Evolutionary conservation across 495 filamentous ascomycete genomes (phyloP).

Genomic region (Podospora pseudopauciseta): DNA sequence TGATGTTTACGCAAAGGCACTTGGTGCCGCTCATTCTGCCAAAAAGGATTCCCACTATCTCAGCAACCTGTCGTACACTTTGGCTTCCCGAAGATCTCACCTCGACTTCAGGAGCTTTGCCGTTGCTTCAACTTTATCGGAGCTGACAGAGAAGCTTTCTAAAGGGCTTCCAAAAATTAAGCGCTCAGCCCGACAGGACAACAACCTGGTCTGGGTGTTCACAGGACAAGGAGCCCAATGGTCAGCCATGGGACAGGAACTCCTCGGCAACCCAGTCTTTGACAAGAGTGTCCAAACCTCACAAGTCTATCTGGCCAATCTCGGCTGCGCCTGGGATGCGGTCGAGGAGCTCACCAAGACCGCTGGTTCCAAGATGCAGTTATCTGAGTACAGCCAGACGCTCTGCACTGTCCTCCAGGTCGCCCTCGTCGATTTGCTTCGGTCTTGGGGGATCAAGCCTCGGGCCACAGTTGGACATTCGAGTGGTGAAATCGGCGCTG

Average conservation of each 20-base stretch:
- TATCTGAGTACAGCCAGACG: slow-evolving; percentile 30
- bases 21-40: background rate
- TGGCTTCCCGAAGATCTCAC: slow-evolving; percentile 29
- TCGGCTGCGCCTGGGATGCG: slow-evolving; percentile 2
- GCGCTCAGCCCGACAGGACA: slow-evolving; percentile 8
- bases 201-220: slow-evolving; percentile 38
- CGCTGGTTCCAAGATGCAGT: background rate
- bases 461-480: slow-evolving; percentile 56
- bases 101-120: slow-evolving; percentile 13
- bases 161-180: background rate
- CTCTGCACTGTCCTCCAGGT: slow-evolving; percentile 48
- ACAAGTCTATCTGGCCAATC: slow-evolving; percentile 17
- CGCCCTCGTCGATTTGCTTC: slow-evolving; percentile 50
- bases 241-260: slow-evolving; percentile 45
- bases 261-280: slow-evolving; percentile 29
- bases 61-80: slow-evolving; percentile 29
- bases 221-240: slow-evolving; percentile 48
- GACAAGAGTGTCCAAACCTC: slow-evolving; percentile 37
- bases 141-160: background rate
- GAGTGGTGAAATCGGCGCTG: slow-evolving; percentile 55
- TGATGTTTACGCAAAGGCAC: background rate
- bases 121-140: background rate
- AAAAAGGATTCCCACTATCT: slow-evolving; percentile 18
- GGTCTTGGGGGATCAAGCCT: slow-evolving; percentile 44
- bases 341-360: slow-evolving; percentile 6